Percentiles rank a stretch among this genome's conserved stretches.
Evolutionary conservation across 306 rosid species (phyloP).

Genomic region (Cicer yamashitae): DNA sequence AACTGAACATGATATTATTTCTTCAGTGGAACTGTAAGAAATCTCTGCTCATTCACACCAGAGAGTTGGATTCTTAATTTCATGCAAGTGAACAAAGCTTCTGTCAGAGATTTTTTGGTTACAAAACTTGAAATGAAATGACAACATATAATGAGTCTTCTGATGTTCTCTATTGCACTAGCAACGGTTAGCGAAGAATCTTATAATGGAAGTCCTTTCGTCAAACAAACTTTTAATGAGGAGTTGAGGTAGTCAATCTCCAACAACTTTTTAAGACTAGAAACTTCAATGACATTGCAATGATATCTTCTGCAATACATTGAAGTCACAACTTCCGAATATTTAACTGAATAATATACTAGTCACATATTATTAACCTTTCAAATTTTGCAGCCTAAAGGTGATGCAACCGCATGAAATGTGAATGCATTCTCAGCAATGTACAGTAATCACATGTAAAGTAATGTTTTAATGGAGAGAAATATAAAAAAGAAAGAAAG

Average conservation of each 20-base stretch:
- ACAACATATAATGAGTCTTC: neutral
- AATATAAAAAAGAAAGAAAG: neutral
- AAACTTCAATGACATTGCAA: constrained; percentile 20
- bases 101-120: neutral
- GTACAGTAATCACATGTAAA: neutral
- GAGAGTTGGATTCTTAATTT: constrained; percentile 1
- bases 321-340: neutral
- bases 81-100: constrained; percentile 1
- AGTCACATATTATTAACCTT: constrained; percentile 9
- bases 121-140: constrained; percentile 24
- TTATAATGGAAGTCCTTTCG: neutral
- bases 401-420: constrained; percentile 4
- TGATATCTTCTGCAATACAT: constrained; percentile 18
- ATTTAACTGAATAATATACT: neutral
- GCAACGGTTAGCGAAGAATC: neutral
- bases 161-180: constrained; percentile 1
- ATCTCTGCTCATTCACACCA: constrained; percentile 7
- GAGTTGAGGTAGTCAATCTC: constrained; percentile 2
- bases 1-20: constrained; percentile 6
- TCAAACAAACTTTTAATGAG: neutral
- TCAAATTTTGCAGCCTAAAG: neutral
- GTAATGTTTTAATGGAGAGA: neutral
- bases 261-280: neutral
- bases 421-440: constrained; percentile 29
- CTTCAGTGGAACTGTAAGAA: constrained; percentile 1